Percentiles rank a stretch among this genome's conserved stretches.
phyloP scores from a whole-genome alignment of 2,329 filamentous ascomycete genomes.

The Periconia sp. region DNA sequence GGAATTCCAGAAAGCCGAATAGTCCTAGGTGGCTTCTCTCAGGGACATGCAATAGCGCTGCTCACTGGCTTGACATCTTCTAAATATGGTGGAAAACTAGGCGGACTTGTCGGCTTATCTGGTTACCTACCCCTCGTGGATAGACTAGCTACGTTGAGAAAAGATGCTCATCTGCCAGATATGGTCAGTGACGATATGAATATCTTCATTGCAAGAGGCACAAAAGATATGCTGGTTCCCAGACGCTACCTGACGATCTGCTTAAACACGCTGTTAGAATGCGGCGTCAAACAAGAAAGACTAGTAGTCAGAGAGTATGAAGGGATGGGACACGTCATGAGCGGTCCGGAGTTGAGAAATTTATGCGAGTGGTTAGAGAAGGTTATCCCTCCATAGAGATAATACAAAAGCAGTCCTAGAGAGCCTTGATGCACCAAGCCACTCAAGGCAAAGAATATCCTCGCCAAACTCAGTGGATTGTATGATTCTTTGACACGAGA shows the following conservation, averaged over 20 bases:
- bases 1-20: slow-evolving; percentile 52
- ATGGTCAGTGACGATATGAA: slow-evolving; percentile 44
- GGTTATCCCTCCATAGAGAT: slow-evolving; percentile 47
- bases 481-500: no score
- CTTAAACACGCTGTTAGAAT: slow-evolving; percentile 46
- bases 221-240: slow-evolving; percentile 56
- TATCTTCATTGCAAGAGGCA: slow-evolving; percentile 56
- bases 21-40: slow-evolving; percentile 56
- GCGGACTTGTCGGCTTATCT: slow-evolving; percentile 52
- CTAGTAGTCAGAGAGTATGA: slow-evolving; percentile 56
- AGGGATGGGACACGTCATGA: slow-evolving; percentile 54
- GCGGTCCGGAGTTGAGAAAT: slow-evolving; percentile 53
- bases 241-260: slow-evolving; percentile 51
- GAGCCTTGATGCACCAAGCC: slow-evolving; percentile 2
- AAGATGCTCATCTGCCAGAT: slow-evolving; percentile 42
- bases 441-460: no score
- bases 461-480: no score
- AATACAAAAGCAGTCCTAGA: no score
- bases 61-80: slow-evolving; percentile 50
- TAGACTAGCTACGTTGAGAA: slow-evolving; percentile 46
- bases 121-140: slow-evolving; percentile 56
- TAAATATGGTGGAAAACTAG: slow-evolving; percentile 48
- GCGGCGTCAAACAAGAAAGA: slow-evolving; percentile 47
- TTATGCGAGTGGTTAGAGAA: slow-evolving; percentile 52
- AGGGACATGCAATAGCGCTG: slow-evolving; percentile 55